Percentiles rank a stretch among this genome's conserved stretches.
phyloP scores from a whole-genome alignment of 805 yeast genomes.

The Lachancea quebecensis region DNA sequence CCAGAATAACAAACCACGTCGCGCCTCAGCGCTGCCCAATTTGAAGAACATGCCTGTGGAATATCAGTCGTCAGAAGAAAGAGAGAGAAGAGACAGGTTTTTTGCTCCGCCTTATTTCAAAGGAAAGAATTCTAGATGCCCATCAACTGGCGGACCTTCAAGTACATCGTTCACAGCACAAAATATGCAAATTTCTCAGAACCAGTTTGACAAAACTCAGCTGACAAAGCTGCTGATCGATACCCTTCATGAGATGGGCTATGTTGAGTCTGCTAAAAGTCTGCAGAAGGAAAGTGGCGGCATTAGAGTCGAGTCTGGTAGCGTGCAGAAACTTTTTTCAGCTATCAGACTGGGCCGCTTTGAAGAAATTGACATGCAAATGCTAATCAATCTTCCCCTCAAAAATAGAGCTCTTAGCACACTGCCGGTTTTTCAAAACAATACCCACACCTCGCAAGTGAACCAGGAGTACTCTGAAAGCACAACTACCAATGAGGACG shows the following conservation, averaged over 20 bases:
- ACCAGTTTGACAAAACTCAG: constrained; percentile 29
- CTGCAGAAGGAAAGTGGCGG: constrained; percentile 39
- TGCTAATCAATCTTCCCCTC: constrained; percentile 29
- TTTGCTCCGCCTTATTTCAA: constrained; percentile 2
- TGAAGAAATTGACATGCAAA: constrained; percentile 24
- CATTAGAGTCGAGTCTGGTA: constrained; percentile 36
- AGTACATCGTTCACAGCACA: not conserved
- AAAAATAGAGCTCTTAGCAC: not conserved
- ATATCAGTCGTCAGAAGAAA: not conserved
- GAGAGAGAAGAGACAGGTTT: not conserved
- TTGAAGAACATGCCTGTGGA: constrained; percentile 2
- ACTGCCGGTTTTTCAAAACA: not conserved
- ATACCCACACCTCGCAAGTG: not conserved
- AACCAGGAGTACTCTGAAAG: not conserved
- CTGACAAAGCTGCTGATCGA: constrained; percentile 45
- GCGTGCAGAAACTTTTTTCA: constrained; percentile 35
- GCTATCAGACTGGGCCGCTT: constrained; percentile 39
- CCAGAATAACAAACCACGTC: not conserved
- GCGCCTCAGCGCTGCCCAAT: no score
- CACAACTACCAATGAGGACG: constrained; percentile 3
- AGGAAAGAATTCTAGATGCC: not conserved
- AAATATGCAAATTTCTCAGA: not conserved
- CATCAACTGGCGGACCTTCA: not conserved
- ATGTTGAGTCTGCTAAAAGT: constrained; percentile 32
- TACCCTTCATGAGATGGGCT: constrained; percentile 45